Percentiles rank a stretch among this genome's conserved stretches.
phyloP scores from a whole-genome alignment of 139 green algal genomes.

The Micractinium sp. region DNA sequence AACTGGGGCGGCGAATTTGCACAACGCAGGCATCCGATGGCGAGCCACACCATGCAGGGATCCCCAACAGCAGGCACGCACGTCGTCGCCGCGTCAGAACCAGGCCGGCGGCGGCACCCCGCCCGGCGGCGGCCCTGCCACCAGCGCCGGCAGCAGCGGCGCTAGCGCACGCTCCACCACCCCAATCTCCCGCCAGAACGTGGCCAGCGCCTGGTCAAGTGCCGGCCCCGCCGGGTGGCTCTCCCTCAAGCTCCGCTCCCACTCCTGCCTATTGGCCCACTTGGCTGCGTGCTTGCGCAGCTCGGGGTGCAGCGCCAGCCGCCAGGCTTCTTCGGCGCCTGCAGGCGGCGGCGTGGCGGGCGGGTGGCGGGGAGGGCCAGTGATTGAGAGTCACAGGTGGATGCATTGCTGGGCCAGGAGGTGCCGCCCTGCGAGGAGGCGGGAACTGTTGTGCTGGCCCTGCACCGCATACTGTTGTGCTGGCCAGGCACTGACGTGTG shows the following conservation, averaged over 20 bases:
- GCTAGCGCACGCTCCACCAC: constrained; percentile 39
- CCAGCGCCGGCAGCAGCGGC: constrained; percentile 41
- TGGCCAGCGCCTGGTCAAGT: constrained; percentile 42
- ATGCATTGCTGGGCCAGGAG: background rate
- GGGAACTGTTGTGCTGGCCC: too few species aligned
- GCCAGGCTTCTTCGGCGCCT: background rate
- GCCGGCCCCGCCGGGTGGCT: constrained; percentile 51
- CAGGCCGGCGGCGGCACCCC: background rate
- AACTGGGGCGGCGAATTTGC: too few species aligned
- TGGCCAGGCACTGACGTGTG: too few species aligned
- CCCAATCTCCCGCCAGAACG: constrained; percentile 56
- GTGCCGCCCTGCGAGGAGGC: background rate
- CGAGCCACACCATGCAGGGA: background rate
- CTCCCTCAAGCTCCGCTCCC: constrained; percentile 56
- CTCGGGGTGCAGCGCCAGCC: constrained; percentile 52
- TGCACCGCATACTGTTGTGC: too few species aligned
- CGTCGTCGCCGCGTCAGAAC: background rate
- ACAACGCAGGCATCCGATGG: too few species aligned
- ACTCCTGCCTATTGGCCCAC: constrained; percentile 51
- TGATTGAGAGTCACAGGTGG: background rate
- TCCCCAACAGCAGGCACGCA: background rate
- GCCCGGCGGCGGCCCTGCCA: background rate
- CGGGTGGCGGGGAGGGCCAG: background rate
- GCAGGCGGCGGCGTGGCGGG: background rate
- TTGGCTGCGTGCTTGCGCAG: constrained; percentile 65